Evolutionary conservation across 495 filamentous ascomycete genomes (phyloP).

Genomic region (Talaromyces thailandensis): DNA sequence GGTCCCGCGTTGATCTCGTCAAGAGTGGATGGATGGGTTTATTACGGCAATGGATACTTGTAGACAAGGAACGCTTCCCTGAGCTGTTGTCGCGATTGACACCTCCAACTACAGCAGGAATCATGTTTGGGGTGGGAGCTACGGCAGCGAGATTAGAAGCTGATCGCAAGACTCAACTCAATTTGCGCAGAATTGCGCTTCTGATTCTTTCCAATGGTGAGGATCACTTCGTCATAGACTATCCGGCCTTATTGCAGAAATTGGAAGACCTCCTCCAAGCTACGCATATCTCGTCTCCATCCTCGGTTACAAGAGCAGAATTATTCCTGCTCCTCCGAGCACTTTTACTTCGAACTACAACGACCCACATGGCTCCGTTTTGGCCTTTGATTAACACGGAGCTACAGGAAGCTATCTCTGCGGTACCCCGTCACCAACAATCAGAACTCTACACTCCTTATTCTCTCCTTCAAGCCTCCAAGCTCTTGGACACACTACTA

Average conservation of each 20-base stretch:
- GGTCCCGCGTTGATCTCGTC: slow-evolving; percentile 52
- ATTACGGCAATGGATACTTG: slow-evolving; percentile 69
- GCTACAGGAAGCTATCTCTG: slow-evolving; percentile 71
- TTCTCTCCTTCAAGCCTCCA: slow-evolving; percentile 79
- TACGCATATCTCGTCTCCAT: slow-evolving; percentile 85
- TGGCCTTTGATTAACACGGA: slow-evolving; percentile 90
- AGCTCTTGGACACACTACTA: slow-evolving; percentile 78
- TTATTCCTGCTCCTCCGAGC: slow-evolving; percentile 84
- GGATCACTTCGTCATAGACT: slow-evolving; percentile 72
- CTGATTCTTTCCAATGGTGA: slow-evolving; percentile 62
- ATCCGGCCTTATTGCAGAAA: slow-evolving; percentile 69
- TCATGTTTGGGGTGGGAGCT: slow-evolving; percentile 95
- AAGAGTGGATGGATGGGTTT: slow-evolving; percentile 73
- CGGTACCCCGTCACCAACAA: slow-evolving; percentile 59
- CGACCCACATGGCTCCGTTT: slow-evolving; percentile 67
- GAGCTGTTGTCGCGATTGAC: slow-evolving; percentile 73
- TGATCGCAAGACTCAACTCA: slow-evolving; percentile 86
- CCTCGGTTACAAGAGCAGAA: slow-evolving; percentile 78
- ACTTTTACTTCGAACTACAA: slow-evolving; percentile 62
- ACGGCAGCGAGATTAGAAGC: slow-evolving; percentile 90
- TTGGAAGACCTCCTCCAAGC: slow-evolving; percentile 77
- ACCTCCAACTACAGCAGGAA: slow-evolving; percentile 86
- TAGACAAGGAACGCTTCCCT: slow-evolving; percentile 79
- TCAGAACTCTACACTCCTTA: slow-evolving; percentile 69
- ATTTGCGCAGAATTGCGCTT: slow-evolving; percentile 72